A percentile compares a stretch with the other conserved stretches of the same genome.
Evolutionary conservation across 345 rosid species (phyloP).

Genomic region (Adansonia digitata): DNA sequence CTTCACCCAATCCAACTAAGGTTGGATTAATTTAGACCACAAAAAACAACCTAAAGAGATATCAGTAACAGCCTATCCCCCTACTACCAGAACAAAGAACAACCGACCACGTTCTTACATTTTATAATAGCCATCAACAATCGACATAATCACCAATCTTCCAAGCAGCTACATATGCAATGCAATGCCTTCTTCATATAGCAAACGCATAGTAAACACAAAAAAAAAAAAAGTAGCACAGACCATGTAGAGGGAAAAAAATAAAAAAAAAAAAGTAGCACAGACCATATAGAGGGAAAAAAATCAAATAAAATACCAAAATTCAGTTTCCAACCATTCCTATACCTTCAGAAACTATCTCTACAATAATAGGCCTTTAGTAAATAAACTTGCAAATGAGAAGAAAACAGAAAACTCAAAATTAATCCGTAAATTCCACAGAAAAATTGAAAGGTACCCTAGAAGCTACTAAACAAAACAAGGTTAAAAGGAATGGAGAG

Average conservation of each 20-base stretch:
- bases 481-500: neutral
- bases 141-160: neutral
- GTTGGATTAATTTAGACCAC: neutral
- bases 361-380: neutral
- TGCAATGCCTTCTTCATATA: neutral
- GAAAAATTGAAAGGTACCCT: neutral
- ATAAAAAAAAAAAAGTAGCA: neutral
- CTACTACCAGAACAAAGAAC: neutral
- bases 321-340: neutral
- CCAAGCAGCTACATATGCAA: neutral
- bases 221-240: neutral
- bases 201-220: neutral
- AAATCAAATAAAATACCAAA: neutral
- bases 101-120: neutral
- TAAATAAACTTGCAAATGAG: neutral
- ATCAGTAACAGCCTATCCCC: neutral
- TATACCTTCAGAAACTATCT: neutral
- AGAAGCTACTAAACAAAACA: neutral
- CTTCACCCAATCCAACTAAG: neutral
- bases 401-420: neutral
- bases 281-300: neutral
- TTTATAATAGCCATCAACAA: neutral
- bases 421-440: neutral
- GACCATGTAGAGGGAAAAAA: neutral
- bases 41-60: neutral